Evolutionary conservation across 176 grass and related monocot genomes (phyloP).

Genomic region (Neostapfia colusana): DNA sequence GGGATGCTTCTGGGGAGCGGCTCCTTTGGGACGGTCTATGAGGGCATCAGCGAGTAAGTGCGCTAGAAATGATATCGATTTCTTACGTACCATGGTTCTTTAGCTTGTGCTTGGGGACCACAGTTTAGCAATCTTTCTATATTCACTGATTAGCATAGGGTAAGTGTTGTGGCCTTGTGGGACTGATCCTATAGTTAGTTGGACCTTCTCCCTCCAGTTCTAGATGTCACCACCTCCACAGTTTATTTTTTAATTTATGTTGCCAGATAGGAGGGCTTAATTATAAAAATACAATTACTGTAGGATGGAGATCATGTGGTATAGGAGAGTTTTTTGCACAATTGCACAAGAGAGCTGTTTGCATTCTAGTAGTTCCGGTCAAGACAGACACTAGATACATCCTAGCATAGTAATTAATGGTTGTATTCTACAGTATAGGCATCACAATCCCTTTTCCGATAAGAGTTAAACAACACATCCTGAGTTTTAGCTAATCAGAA

Average conservation of each 20-base stretch:
- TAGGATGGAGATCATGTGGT: no score
- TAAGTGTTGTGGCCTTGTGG: no score
- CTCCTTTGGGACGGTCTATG: constrained; percentile 74
- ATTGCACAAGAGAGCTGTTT: no score
- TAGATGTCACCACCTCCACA: no score
- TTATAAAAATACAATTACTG: no score
- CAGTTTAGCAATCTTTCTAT: background rate
- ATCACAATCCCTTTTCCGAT: background rate
- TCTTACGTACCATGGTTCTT: background rate
- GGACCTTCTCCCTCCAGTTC: constrained; percentile 5
- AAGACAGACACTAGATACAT: constrained; percentile 11
- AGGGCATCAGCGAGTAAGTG: constrained; percentile 84
- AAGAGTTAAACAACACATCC: background rate
- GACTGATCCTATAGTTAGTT: constrained; percentile 15
- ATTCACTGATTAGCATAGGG: no score
- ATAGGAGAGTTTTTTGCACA: no score
- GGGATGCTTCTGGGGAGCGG: constrained; percentile 68
- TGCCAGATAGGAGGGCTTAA: no score
- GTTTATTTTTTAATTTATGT: no score
- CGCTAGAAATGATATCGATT: background rate
- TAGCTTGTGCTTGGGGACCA: background rate
- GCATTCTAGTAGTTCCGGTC: no score
- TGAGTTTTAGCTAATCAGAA: background rate
- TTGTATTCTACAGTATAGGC: constrained; percentile 7
- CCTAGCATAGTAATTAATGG: background rate